phyloP scores from a whole-genome alignment of 768 basidiomycete species.

The Tylopilus rubrobrunneus region DNA sequence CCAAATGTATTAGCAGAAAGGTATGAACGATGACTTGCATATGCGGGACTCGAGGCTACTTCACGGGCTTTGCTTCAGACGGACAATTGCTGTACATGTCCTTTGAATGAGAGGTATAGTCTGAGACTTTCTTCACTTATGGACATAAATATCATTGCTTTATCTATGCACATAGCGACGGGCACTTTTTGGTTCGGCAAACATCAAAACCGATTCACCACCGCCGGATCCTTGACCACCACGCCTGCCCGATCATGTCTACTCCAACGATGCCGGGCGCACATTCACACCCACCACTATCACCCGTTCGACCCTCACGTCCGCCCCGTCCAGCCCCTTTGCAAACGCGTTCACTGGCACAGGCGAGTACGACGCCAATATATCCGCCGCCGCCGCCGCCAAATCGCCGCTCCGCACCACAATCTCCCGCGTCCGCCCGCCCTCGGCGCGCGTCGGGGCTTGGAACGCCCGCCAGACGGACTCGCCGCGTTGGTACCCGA shows the following conservation, averaged over 20 bases:
- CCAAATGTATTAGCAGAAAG: not conserved
- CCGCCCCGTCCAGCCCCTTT: constrained; percentile 43
- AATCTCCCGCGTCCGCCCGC: constrained; percentile 33
- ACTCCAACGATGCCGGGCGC: constrained; percentile 65
- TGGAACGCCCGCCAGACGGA: constrained; percentile 79
- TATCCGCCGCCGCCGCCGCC: constrained; percentile 51
- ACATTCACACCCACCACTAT: constrained; percentile 67
- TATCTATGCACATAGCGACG: not conserved
- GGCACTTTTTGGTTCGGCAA: not conserved
- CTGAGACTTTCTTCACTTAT: too few relatives aligned
- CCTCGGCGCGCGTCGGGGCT: constrained; percentile 40
- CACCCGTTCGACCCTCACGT: constrained; percentile 78
- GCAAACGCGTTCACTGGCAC: constrained; percentile 74
- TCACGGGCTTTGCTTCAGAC: too few relatives aligned
- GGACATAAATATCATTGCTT: not conserved
- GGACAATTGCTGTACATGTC: too few relatives aligned
- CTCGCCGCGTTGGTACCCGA: constrained; percentile 68
- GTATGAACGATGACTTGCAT: not conserved
- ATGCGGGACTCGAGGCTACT: not conserved
- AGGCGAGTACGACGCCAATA: constrained; percentile 46
- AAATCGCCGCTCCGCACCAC: constrained; percentile 51
- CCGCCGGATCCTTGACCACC: constrained; percentile 74
- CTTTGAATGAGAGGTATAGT: too few relatives aligned
- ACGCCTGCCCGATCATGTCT: constrained; percentile 64
- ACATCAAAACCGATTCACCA: constrained; percentile 32